Conservation (phyloP, 2,329 filamentous ascomycete species). For the Sclerotinia minor region DNA sequence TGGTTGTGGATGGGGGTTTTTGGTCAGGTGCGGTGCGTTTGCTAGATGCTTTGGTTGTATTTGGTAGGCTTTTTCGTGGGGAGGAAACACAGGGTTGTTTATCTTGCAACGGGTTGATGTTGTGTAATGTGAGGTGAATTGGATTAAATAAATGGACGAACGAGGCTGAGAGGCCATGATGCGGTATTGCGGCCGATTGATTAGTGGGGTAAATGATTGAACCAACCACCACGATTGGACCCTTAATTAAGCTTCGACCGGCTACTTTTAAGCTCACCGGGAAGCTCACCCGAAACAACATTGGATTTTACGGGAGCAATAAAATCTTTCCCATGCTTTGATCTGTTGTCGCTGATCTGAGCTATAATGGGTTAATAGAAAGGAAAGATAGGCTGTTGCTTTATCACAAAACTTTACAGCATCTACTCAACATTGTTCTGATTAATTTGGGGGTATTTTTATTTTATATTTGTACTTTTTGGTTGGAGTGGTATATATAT, state of each 20-base stretch:
- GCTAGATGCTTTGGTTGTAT: not conserved
- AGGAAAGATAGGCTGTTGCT: not conserved
- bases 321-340: not conserved
- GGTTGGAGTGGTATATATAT: constrained; percentile 28
- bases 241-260: not conserved
- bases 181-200: constrained; percentile 8
- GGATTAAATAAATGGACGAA: constrained; percentile 1
- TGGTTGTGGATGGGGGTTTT: constrained; percentile 17
- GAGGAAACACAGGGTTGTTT: not conserved
- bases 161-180: constrained; percentile 21
- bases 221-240: too few species aligned
- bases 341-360: too few species aligned
- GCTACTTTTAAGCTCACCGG: not conserved
- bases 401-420: not conserved
- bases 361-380: not conserved
- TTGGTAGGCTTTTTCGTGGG: not conserved
- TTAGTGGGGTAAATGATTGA: not conserved
- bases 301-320: not conserved
- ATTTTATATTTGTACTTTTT: not conserved
- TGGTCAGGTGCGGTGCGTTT: not conserved
- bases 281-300: not conserved
- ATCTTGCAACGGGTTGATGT: not conserved
- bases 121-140: not conserved
- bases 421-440: too few species aligned
- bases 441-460: not conserved